These are phyloP conservation scores for Amanita pseudoporphyria DNA, from an alignment of 768 basidiomycete species.

Conservation along the genomic window DNA sequence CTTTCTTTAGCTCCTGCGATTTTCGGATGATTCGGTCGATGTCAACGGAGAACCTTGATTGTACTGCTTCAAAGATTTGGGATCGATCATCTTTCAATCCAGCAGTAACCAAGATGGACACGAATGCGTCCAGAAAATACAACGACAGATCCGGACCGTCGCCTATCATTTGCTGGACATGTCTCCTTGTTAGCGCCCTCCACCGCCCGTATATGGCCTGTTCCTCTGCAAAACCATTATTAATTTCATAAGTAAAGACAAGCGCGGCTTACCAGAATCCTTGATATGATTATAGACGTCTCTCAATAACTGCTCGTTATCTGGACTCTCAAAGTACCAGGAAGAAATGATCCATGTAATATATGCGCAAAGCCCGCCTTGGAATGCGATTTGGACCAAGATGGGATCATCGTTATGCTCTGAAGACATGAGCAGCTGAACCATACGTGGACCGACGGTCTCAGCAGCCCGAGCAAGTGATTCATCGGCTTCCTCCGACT, in stretches of 20 bases:
- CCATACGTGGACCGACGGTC: slow-evolving; percentile 27
- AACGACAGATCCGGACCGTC: slow-evolving; percentile 20
- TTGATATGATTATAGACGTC: slow-evolving; percentile 32
- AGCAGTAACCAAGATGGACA: slow-evolving; percentile 30
- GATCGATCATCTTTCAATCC: slow-evolving; percentile 22
- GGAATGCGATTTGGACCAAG: slow-evolving; percentile 34
- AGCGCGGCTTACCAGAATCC: slow-evolving; percentile 26
- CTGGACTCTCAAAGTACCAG: slow-evolving; percentile 42
- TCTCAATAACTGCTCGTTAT: slow-evolving; percentile 33
- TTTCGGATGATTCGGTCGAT: slow-evolving; percentile 32
- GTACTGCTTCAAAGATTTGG: slow-evolving; percentile 28
- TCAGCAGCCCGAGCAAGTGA: slow-evolving; percentile 20
- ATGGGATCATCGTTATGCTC: slow-evolving; percentile 32
- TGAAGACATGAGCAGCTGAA: slow-evolving; percentile 26
- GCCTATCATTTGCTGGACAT: slow-evolving; percentile 30
- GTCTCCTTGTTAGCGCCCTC: slow-evolving; percentile 43
- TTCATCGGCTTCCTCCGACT: slow-evolving; percentile 18
- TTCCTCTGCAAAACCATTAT: slow-evolving; percentile 24
- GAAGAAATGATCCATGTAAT: slow-evolving; percentile 40
- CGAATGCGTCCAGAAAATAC: slow-evolving; percentile 29
- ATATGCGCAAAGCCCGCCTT: slow-evolving; percentile 35
- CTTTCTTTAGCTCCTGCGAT: slow-evolving; percentile 43
- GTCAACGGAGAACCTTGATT: slow-evolving; percentile 32
- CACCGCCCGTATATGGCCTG: slow-evolving; percentile 46
- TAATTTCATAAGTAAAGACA: neutral